A percentile compares a stretch with the other conserved stretches of the same genome.
Conservation (phyloP, 2,329 filamentous ascomycete genomes). For the Colletotrichum nymphaeae region DNA sequence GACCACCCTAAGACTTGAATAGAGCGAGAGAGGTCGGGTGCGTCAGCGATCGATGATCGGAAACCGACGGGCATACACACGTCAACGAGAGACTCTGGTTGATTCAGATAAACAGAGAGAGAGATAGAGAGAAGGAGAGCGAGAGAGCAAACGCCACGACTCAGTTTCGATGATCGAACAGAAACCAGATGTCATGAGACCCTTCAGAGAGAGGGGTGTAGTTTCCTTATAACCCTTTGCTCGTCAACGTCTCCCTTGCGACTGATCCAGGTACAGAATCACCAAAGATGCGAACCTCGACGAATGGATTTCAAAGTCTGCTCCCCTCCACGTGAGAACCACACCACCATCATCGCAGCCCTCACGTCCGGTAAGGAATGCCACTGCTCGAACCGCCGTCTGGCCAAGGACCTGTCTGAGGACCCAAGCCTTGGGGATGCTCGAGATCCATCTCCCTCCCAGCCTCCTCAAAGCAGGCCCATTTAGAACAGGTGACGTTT, state of each 20-base stretch:
- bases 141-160: neutral
- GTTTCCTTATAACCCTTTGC: constrained; percentile 23
- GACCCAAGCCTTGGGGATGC: neutral
- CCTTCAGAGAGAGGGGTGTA: neutral
- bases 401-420: neutral
- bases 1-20: neutral
- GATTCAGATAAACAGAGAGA: neutral
- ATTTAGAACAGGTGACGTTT: neutral
- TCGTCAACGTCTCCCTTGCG: constrained; percentile 17
- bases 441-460: neutral
- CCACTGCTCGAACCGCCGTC: neutral
- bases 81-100: constrained; percentile 20
- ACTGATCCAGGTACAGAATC: constrained; percentile 19
- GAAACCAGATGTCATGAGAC: neutral
- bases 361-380: constrained; percentile 14
- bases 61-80: neutral
- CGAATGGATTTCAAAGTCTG: neutral
- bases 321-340: neutral
- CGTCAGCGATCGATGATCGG: neutral
- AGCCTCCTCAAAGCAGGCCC: neutral
- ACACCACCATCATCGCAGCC: constrained; percentile 8
- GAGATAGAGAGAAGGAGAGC: neutral
- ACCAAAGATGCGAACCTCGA: neutral
- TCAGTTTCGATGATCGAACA: neutral
- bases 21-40: neutral